phyloP scores from a whole-genome alignment of 805 yeast species.

The Brettanomyces naardenensis region DNA sequence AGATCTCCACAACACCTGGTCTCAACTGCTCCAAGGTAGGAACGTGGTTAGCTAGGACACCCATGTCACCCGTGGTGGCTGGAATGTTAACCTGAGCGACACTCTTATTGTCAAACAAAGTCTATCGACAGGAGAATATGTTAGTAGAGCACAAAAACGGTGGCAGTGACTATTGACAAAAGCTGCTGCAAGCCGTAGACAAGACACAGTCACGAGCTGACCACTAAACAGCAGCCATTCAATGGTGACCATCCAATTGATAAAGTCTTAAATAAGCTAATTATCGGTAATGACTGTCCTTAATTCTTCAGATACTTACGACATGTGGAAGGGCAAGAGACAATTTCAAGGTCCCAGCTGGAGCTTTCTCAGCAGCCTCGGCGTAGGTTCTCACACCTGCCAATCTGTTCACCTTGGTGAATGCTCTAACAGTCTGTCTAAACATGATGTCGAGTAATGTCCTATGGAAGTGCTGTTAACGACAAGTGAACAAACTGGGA shows the following conservation, averaged over 20 bases:
- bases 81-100: conserved; percentile 85
- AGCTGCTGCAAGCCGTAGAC: too few species aligned
- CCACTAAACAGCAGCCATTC: too few species aligned
- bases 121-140: too few species aligned
- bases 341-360: conserved; percentile 52
- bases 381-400: conserved; percentile 82
- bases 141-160: too few species aligned
- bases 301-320: conserved; percentile 24
- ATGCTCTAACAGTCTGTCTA: conserved; percentile 56
- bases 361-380: conserved; percentile 46
- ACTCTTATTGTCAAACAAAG: conserved; percentile 25
- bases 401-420: conserved; percentile 47
- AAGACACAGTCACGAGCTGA: too few species aligned
- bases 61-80: conserved; percentile 90
- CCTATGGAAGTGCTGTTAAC: too few species aligned
- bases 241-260: too few species aligned
- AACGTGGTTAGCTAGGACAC: conserved; percentile 96
- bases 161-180: too few species aligned
- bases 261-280: too few species aligned
- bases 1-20: conserved; percentile 92
- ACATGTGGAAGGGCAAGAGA: conserved; percentile 89
- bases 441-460: conserved; percentile 44
- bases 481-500: too few species aligned
- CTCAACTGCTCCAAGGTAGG: conserved; percentile 93
- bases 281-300: too few species aligned